phyloP scores from a whole-genome alignment of 108 stramenopile genomes.

The Poteriospumella lacustris region DNA sequence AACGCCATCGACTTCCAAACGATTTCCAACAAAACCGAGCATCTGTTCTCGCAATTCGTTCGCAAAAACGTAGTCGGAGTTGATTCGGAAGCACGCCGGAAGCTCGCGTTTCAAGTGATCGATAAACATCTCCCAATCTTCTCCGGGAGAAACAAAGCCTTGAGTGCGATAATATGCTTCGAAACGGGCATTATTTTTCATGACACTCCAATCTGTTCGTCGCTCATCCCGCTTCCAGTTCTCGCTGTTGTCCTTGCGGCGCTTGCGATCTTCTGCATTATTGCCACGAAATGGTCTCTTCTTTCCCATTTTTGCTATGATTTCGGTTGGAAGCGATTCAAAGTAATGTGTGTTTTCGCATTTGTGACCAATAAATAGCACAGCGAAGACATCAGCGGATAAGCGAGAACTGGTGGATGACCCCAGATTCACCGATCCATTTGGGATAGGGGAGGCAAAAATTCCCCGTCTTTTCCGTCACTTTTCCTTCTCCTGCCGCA shows the following conservation, averaged over 20 bases:
- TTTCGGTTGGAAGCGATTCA: too few relatives aligned
- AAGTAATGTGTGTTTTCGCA: too few relatives aligned
- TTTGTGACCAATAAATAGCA: too few relatives aligned
- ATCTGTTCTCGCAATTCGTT: slow-evolving; percentile 36
- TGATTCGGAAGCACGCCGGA: slow-evolving; percentile 52
- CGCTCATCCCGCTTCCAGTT: neutral
- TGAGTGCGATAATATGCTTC: slow-evolving; percentile 40
- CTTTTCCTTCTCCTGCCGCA: too few relatives aligned
- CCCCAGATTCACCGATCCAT: too few relatives aligned
- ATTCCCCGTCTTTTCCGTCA: too few relatives aligned
- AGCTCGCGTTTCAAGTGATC: slow-evolving; percentile 33
- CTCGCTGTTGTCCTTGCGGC: neutral
- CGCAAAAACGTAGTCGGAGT: slow-evolving; percentile 46
- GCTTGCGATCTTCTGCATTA: neutral
- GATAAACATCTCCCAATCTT: slow-evolving; percentile 47
- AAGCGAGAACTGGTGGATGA: too few relatives aligned
- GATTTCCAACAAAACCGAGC: slow-evolving; percentile 14
- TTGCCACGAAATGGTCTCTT: neutral
- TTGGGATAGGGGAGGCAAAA: too few relatives aligned
- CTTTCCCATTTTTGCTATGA: too few relatives aligned
- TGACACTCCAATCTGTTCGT: neutral
- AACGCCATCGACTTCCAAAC: slow-evolving; percentile 41
- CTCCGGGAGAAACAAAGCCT: slow-evolving; percentile 27
- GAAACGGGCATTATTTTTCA: neutral
- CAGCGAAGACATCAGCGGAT: too few relatives aligned